Percentiles rank a stretch among this genome's conserved stretches.
These are phyloP conservation scores for Phytophthora agathidicida DNA, from an alignment of 352 stramenopile species.

Conservation along the genomic window DNA sequence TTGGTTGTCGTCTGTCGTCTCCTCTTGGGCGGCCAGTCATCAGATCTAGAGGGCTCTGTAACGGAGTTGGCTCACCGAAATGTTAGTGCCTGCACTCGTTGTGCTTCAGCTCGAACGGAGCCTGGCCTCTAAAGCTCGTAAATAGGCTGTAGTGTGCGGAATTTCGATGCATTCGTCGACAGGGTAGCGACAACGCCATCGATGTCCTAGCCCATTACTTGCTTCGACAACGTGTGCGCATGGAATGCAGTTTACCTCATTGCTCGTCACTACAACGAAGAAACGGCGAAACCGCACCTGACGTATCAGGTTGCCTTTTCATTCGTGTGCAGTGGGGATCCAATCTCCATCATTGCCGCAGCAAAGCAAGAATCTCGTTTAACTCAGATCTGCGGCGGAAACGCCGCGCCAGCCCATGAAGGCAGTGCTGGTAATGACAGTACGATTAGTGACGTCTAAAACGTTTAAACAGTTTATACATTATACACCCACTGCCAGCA, in stretches of 20 bases:
- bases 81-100: not conserved
- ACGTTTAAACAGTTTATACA: too few relatives aligned
- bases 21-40: slow-evolving; percentile 27
- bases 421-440: too few relatives aligned
- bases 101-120: slow-evolving; percentile 22
- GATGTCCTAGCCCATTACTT: not conserved
- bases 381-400: slow-evolving; percentile 3
- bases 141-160: not conserved
- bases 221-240: too few relatives aligned
- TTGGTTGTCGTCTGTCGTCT: slow-evolving; percentile 11
- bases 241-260: not conserved
- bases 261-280: slow-evolving; percentile 2
- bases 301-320: not conserved
- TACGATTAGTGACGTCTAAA: too few relatives aligned
- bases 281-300: slow-evolving; percentile 12
- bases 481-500: too few relatives aligned
- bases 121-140: slow-evolving; percentile 7
- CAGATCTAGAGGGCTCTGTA: slow-evolving; percentile 8
- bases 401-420: too few relatives aligned
- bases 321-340: slow-evolving; percentile 8
- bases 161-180: slow-evolving; percentile 15
- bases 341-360: not conserved
- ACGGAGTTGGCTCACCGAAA: slow-evolving; percentile 20
- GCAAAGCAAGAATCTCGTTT: not conserved
- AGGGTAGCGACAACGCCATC: not conserved